Conservation (phyloP, 2,329 filamentous ascomycete species). For the Fusarium duplospermum region DNA sequence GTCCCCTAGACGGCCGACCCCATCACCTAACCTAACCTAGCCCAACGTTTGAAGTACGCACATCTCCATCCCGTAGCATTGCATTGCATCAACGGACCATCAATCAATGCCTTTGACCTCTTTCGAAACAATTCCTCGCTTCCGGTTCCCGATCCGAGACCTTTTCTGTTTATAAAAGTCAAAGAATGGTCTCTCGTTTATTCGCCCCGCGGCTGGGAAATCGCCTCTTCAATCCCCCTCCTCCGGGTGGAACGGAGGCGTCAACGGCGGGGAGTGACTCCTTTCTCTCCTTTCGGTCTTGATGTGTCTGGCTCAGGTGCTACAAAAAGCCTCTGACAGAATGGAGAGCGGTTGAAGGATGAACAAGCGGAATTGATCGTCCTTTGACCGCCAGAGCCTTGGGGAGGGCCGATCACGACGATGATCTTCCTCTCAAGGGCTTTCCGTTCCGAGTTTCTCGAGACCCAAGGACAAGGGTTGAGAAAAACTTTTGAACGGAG, state of each 20-base stretch:
- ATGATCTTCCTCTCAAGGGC: slow-evolving; percentile 9
- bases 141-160: slow-evolving; percentile 5
- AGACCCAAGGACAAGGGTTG: slow-evolving; percentile 1
- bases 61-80: not conserved
- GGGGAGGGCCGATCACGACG: slow-evolving; percentile 26
- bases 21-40: slow-evolving; percentile 10
- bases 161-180: not conserved
- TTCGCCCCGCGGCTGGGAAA: slow-evolving; percentile 1
- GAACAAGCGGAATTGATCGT: slow-evolving; percentile 28
- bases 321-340: slow-evolving; percentile 11
- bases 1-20: not conserved
- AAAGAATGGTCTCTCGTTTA: slow-evolving; percentile 6
- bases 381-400: slow-evolving; percentile 27
- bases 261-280: not conserved
- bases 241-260: slow-evolving; percentile 28
- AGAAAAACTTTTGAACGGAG: slow-evolving; percentile 8
- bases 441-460: not conserved
- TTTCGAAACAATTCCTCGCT: slow-evolving; percentile 4
- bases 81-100: slow-evolving; percentile 5
- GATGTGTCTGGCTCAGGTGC: not conserved
- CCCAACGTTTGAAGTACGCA: slow-evolving; percentile 12
- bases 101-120: slow-evolving; percentile 6
- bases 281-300: not conserved
- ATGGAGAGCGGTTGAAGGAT: not conserved
- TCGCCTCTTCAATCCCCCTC: slow-evolving; percentile 9